phyloP scores from a whole-genome alignment of 2,329 filamentous ascomycete genomes.

The Alternaria triticina region DNA sequence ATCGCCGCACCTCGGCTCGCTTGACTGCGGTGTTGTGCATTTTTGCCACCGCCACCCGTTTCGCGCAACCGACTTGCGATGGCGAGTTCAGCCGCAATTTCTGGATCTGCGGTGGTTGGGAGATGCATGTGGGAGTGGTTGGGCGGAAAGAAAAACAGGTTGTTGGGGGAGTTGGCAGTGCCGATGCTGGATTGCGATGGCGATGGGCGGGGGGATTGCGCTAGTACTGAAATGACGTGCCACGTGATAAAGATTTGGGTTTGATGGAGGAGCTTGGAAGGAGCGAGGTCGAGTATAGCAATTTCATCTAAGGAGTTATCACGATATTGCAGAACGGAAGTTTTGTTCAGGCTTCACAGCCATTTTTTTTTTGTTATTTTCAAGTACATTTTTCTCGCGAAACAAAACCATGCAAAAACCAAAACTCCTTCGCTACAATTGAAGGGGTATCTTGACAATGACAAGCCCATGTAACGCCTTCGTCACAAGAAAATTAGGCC shows the following conservation, averaged over 20 bases:
- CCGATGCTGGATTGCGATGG: background rate
- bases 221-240: background rate
- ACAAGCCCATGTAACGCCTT: background rate
- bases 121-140: background rate
- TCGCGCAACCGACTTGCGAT: background rate
- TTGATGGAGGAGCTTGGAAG: background rate
- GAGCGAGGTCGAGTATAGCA: background rate
- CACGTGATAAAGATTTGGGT: background rate
- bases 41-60: background rate
- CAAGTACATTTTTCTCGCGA: background rate
- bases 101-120: background rate
- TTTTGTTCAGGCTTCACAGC: background rate
- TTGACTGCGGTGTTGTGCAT: background rate
- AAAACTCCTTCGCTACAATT: background rate
- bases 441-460: background rate
- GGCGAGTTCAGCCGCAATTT: background rate
- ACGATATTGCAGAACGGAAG: background rate
- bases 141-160: background rate
- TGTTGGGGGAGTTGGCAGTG: background rate
- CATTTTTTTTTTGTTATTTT: background rate
- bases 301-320: background rate
- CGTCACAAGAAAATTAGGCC: background rate
- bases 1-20: background rate
- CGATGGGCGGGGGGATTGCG: background rate
- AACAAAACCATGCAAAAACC: background rate